Percentiles rank a stretch among this genome's conserved stretches.
phyloP scores from a whole-genome alignment of 2,329 filamentous ascomycete genomes.

The Ceratocystis eucalypticola region DNA sequence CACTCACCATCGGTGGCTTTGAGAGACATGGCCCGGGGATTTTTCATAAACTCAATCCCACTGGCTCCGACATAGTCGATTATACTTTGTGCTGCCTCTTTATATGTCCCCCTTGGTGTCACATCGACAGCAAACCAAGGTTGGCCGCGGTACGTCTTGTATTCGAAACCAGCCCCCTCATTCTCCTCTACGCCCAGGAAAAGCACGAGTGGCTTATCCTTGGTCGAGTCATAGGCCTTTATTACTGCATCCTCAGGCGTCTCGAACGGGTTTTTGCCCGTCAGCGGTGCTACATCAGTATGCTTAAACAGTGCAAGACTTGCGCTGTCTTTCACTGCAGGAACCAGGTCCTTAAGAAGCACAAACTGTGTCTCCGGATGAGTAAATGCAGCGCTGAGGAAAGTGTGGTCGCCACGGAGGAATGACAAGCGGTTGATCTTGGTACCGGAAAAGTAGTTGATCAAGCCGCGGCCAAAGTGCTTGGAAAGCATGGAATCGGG shows the following conservation, averaged over 20 bases:
- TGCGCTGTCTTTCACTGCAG: slow-evolving; percentile 43
- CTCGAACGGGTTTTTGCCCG: slow-evolving; percentile 58
- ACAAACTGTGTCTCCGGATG: slow-evolving; percentile 59
- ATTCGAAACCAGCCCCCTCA: slow-evolving; percentile 36
- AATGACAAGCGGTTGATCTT: slow-evolving; percentile 71
- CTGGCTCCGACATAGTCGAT: slow-evolving; percentile 21
- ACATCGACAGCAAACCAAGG: slow-evolving; percentile 88
- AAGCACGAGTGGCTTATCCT: slow-evolving; percentile 56
- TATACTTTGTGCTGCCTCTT: slow-evolving; percentile 45
- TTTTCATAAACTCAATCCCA: slow-evolving; percentile 17
- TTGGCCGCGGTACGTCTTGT: slow-evolving; percentile 59
- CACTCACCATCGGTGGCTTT: slow-evolving; percentile 23
- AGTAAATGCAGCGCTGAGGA: slow-evolving; percentile 52
- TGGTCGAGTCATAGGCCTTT: slow-evolving; percentile 57
- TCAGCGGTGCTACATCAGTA: slow-evolving; percentile 54
- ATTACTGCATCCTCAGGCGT: slow-evolving; percentile 60
- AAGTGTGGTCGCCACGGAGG: slow-evolving; percentile 55
- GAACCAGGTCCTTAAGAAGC: slow-evolving; percentile 63
- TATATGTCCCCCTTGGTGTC: slow-evolving; percentile 53
- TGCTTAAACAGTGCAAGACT: slow-evolving; percentile 56
- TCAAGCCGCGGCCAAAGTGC: slow-evolving; percentile 65
- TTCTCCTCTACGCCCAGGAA: slow-evolving; percentile 74
- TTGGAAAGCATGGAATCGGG: slow-evolving; percentile 53
- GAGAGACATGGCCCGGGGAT: slow-evolving; percentile 39
- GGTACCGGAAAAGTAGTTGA: slow-evolving; percentile 73